Evolutionary conservation across 768 basidiomycete species (phyloP), one percentile per base, ranked within the genome.

Genomic region (Leccinum ochraceum): DNA sequence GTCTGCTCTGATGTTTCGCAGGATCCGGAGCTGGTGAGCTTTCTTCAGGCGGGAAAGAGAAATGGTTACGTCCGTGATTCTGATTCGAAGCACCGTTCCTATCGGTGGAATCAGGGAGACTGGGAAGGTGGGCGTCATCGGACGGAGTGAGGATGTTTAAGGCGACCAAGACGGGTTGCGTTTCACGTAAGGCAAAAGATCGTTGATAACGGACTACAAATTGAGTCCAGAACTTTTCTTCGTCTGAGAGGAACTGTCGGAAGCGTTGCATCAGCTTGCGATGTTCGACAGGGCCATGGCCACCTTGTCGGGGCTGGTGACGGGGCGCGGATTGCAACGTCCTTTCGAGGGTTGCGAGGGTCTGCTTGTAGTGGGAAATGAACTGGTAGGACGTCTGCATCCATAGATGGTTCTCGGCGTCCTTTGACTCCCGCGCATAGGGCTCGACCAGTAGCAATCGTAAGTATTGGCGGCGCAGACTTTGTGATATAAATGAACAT

Each of bases 151-250:
- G 60, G 56, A 93, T 82, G 8, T 82, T 83, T 6, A 94, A 83
- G 7, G 79, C 71, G 17, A 79, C 70, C 37, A 95, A 81, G 28
- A 82, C 77, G 5, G 83, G 74, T 10, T 80, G 77, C 1, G 86
- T 88, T 66, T 90, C 86, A 42, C 83, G 78, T n/a, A 95, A 79
- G 5, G 75, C 81, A 62, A 91, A 94, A 9, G 87, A 80, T 59
- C 87, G 83, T 51, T 87, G 86, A 63, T 95, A 79, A 37, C 94
- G 85, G 53, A 86, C 77, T 50, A 95, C 80, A 20, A 98, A 81
- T 60, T 87, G 84, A 30, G 82, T 85, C 90, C 95, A 99, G 74
- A 96, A 97, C 67, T 87, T 89, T 71, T 95, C 92, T 73, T 99
- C 96, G 34, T 90, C 87, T 0, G 87, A 82, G 14, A 99, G 84